Conservation (phyloP, 768 basidiomycete genomes). For the Pleurotus pulmonarius region DNA sequence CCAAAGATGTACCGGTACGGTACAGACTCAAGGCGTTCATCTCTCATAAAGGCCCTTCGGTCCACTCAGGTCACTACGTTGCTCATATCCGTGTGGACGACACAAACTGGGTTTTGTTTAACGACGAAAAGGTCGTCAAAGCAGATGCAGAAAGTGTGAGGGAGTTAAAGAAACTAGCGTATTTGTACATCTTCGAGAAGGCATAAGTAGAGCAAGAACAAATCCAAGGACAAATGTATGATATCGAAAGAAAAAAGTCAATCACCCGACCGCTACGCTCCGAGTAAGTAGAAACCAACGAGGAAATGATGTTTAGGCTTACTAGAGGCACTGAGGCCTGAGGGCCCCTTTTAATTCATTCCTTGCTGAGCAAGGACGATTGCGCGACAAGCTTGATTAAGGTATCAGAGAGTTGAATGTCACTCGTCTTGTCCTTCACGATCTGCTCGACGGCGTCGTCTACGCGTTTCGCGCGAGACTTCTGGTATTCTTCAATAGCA, state of each 20-base stretch:
- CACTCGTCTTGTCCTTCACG: neutral
- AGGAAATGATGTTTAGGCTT: too few species aligned
- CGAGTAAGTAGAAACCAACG: too few species aligned
- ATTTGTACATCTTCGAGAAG: constrained; percentile 91
- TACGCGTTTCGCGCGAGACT: neutral
- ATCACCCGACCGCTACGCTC: too few species aligned
- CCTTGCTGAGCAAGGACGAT: neutral
- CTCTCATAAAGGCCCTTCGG: constrained; percentile 94
- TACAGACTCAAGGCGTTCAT: constrained; percentile 91
- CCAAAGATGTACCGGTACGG: constrained; percentile 59
- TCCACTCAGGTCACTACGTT: constrained; percentile 93
- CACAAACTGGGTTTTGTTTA: constrained; percentile 82
- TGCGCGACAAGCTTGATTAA: neutral
- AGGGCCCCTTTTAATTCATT: too few species aligned
- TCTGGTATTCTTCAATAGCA: neutral
- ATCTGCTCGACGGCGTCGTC: neutral
- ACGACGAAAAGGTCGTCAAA: constrained; percentile 94
- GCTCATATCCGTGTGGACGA: constrained; percentile 65
- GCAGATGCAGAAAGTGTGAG: constrained; percentile 80
- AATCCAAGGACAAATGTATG: too few species aligned
- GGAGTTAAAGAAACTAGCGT: constrained; percentile 81
- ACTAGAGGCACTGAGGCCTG: too few species aligned
- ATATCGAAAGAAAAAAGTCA: too few species aligned
- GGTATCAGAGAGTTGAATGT: neutral
- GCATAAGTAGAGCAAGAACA: constrained; percentile 18